These are phyloP conservation scores for Aspergillus bridgeri DNA, from an alignment of 495 filamentous ascomycete species.

Conservation along the genomic window DNA sequence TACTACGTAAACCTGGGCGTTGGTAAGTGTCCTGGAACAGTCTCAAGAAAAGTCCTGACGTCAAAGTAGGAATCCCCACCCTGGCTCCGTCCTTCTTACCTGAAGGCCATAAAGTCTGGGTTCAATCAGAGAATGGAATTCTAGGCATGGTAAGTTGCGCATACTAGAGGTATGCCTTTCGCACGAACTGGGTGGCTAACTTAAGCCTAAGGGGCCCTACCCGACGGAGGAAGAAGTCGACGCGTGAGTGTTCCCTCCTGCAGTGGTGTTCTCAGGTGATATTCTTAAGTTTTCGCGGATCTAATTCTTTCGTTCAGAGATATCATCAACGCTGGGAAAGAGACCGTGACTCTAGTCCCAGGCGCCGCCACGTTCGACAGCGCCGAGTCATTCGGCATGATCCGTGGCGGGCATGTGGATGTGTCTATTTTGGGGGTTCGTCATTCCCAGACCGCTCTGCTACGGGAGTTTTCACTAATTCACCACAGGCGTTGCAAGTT, in stretches of 20 bases:
- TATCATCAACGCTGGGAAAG: slow-evolving; percentile 92
- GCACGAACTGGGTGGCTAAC: background rate
- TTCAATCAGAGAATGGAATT: slow-evolving; percentile 92
- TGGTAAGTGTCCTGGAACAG: slow-evolving; percentile 56
- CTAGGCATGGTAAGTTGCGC: slow-evolving; percentile 58
- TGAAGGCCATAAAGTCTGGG: slow-evolving; percentile 70
- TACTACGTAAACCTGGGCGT: slow-evolving; percentile 93
- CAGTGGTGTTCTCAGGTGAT: background rate
- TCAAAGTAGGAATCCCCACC: slow-evolving; percentile 64
- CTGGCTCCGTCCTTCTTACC: slow-evolving; percentile 80
- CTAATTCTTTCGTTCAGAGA: slow-evolving; percentile 42
- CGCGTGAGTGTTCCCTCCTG: slow-evolving; percentile 39
- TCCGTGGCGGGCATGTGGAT: slow-evolving; percentile 80
- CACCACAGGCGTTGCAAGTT: slow-evolving; percentile 71
- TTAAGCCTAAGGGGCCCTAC: slow-evolving; percentile 66
- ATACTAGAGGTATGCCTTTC: background rate
- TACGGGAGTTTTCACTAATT: slow-evolving; percentile 1
- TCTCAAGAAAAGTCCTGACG: background rate
- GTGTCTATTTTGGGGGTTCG: slow-evolving; percentile 77
- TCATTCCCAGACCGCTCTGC: background rate
- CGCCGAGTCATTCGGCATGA: slow-evolving; percentile 93
- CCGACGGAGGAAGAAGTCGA: slow-evolving; percentile 75
- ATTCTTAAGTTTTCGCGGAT: background rate
- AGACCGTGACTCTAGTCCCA: slow-evolving; percentile 80
- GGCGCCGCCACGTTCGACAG: slow-evolving; percentile 81